phyloP scores from a whole-genome alignment of 2,329 filamentous ascomycete species.

The Lasiodiplodia gonubiensis region DNA sequence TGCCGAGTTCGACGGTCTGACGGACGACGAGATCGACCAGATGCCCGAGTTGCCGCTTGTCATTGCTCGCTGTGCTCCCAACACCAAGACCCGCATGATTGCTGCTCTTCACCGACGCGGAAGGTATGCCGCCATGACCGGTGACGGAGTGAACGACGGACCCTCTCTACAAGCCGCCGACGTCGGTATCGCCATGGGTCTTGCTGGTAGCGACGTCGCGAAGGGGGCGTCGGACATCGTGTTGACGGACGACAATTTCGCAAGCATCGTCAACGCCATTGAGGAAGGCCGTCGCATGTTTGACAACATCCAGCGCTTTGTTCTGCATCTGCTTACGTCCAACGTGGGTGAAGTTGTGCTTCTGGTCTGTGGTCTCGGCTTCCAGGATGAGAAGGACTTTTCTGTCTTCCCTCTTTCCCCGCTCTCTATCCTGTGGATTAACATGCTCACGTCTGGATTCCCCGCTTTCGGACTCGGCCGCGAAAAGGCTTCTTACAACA shows the following conservation, averaged over 20 bases:
- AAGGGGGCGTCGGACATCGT: conserved; percentile 52
- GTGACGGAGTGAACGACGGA: conserved; percentile 54
- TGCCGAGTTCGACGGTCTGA: conserved; percentile 31
- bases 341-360: conserved; percentile 45
- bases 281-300: conserved; percentile 54
- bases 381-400: conserved; percentile 40
- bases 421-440: conserved; percentile 47
- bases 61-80: conserved; percentile 31
- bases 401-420: conserved; percentile 46
- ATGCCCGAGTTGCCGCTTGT: conserved; percentile 31
- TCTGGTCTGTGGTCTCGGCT: conserved; percentile 43
- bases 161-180: conserved; percentile 54
- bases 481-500: conserved; percentile 43
- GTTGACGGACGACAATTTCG: conserved; percentile 53
- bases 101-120: conserved; percentile 48
- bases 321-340: conserved; percentile 40
- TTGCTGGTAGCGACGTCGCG: conserved; percentile 52
- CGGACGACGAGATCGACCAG: conserved; percentile 30
- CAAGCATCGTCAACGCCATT: conserved; percentile 53
- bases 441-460: conserved; percentile 46
- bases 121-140: conserved; percentile 51
- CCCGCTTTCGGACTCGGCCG: conserved; percentile 45
- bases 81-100: conserved; percentile 32
- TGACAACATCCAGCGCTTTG: conserved; percentile 54
- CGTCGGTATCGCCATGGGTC: conserved; percentile 54